A percentile compares a stretch with the other conserved stretches of the same genome.
Conservation (phyloP, 2,329 filamentous ascomycete species). For the Apiospora aurea region DNA sequence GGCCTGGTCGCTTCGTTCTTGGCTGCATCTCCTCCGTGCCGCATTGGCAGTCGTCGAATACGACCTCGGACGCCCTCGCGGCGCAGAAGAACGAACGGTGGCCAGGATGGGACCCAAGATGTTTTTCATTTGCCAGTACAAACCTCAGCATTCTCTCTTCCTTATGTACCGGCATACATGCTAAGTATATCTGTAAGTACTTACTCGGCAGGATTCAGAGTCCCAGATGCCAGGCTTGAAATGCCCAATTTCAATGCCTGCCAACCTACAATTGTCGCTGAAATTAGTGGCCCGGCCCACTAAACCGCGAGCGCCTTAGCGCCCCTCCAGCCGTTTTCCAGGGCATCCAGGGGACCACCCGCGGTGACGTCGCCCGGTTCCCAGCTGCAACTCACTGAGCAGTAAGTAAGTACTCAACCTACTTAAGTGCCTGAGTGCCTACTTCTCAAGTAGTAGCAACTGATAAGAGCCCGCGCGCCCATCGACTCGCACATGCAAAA, state of each 20-base stretch:
- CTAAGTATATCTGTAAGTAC: too few relatives aligned
- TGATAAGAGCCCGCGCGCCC: not conserved
- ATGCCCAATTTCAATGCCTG: too few relatives aligned
- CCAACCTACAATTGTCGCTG: not conserved
- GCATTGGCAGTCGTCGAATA: not conserved
- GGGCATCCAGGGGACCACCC: not conserved
- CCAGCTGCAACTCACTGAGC: too few relatives aligned
- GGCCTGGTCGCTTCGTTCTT: constrained; percentile 11
- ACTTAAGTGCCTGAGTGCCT: too few relatives aligned
- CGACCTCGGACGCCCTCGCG: not conserved
- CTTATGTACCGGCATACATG: too few relatives aligned
- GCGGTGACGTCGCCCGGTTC: not conserved
- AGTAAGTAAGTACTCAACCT: too few relatives aligned
- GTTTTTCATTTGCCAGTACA: not conserved
- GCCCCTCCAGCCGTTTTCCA: not conserved
- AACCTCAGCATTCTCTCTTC: too few relatives aligned
- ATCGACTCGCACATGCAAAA: constrained; percentile 14
- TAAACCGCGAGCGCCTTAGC: not conserved
- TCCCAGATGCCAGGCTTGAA: too few relatives aligned
- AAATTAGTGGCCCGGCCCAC: not conserved
- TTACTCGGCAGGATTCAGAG: too few relatives aligned
- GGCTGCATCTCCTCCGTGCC: not conserved
- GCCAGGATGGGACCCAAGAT: not conserved
- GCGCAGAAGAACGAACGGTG: not conserved
- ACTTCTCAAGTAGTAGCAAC: not conserved